Evolutionary conservation across 2,329 filamentous ascomycete species (phyloP).

Genomic region (Colletotrichum salicis): DNA sequence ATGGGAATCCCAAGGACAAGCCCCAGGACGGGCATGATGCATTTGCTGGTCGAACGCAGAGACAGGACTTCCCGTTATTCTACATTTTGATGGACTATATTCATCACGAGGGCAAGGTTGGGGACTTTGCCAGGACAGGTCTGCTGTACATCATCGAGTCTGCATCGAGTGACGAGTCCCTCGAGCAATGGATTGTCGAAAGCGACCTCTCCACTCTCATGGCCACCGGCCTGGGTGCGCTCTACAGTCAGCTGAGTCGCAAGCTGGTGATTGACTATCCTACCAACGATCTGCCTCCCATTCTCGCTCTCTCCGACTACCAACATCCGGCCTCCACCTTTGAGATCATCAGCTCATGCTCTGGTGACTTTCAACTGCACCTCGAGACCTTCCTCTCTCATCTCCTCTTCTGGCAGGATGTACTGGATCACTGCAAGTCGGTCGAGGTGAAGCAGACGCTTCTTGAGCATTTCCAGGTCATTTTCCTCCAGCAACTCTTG

Average conservation of each 20-base stretch:
- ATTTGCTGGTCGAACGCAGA: constrained; percentile 86
- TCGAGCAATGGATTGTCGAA: constrained; percentile 97
- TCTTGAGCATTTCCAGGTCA: constrained; percentile 95
- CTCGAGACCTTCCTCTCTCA: constrained; percentile 95
- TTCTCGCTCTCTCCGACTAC: constrained; percentile 91
- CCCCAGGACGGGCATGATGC: constrained; percentile 74
- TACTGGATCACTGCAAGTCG: constrained; percentile 93
- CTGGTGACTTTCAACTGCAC: constrained; percentile 82
- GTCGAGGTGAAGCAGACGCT: constrained; percentile 91
- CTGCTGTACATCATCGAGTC: constrained; percentile 96
- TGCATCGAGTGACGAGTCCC: constrained; percentile 80
- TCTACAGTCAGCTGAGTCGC: constrained; percentile 74
- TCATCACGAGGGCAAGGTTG: constrained; percentile 92
- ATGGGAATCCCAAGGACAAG: constrained; percentile 47
- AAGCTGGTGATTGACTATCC: constrained; percentile 85
- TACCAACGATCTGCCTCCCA: constrained; percentile 79
- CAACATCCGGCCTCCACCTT: constrained; percentile 75
- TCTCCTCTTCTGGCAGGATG: constrained; percentile 97
- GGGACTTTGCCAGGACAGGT: constrained; percentile 95
- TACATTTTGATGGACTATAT: constrained; percentile 97
- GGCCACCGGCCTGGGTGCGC: constrained; percentile 90
- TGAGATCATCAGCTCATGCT: constrained; percentile 79
- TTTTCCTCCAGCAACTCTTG: constrained; percentile 94
- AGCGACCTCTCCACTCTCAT: constrained; percentile 96
- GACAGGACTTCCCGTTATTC: constrained; percentile 94